Percentiles rank a stretch among this genome's conserved stretches.
These are phyloP conservation scores for Grosmannia huntii DNA, from an alignment of 2,329 filamentous ascomycete species.

Conservation along the genomic window DNA sequence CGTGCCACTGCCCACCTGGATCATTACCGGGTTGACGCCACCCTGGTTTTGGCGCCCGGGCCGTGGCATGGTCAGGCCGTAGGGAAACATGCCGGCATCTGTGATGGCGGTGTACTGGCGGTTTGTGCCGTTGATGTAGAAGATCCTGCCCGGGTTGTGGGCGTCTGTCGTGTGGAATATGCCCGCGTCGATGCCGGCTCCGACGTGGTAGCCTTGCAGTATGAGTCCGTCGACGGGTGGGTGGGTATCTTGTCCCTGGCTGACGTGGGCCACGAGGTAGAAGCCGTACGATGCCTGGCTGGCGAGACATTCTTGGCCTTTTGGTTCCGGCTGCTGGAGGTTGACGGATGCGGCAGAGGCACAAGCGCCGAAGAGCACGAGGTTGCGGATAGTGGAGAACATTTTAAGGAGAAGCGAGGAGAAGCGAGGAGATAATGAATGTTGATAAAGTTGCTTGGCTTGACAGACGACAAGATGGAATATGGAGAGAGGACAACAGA, in stretches of 20 bases:
- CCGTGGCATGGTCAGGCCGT: slow-evolving; percentile 21
- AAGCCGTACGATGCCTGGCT: slow-evolving; percentile 3
- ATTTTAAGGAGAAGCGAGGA: background rate
- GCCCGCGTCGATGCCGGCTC: slow-evolving; percentile 27
- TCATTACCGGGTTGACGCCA: slow-evolving; percentile 17
- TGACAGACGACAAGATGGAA: background rate
- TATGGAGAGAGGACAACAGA: background rate
- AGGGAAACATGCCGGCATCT: slow-evolving; percentile 26
- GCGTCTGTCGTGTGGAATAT: slow-evolving; percentile 18
- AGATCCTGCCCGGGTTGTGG: slow-evolving; percentile 19
- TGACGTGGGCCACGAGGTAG: slow-evolving; percentile 22
- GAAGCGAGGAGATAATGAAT: background rate
- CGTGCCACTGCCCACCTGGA: slow-evolving; percentile 24
- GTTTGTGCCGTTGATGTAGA: slow-evolving; percentile 36
- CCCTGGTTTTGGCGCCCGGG: background rate
- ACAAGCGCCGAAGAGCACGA: slow-evolving; percentile 1
- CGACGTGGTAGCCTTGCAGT: slow-evolving; percentile 28
- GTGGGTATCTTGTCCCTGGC: slow-evolving; percentile 24
- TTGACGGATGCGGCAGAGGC: background rate
- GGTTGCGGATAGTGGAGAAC: background rate
- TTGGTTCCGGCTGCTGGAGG: too few relatives aligned
- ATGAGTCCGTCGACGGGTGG: slow-evolving; percentile 27
- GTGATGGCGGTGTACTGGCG: slow-evolving; percentile 22
- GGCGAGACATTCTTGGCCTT: background rate
- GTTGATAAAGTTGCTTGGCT: too few relatives aligned